Conservation (phyloP, 371 early-diverging fungal genomes). For the Syncephalastrum racemosum region DNA sequence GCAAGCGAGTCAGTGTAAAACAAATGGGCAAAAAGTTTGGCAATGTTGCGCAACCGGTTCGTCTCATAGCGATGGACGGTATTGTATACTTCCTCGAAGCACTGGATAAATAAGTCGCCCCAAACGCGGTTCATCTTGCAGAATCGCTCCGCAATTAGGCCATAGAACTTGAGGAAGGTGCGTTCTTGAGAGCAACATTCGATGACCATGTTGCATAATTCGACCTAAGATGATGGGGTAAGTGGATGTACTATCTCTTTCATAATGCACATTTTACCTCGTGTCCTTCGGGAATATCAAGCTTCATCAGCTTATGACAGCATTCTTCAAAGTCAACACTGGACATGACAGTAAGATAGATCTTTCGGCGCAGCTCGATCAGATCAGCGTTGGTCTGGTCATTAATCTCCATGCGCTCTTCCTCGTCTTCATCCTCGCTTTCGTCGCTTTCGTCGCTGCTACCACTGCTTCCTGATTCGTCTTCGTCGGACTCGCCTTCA, state of each 20-base stretch:
- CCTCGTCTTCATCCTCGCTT: conserved; percentile 38
- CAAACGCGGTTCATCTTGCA: conserved; percentile 82
- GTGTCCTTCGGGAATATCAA: conserved; percentile 81
- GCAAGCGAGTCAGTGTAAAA: conserved; percentile 84
- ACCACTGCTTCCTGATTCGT: conserved; percentile 50
- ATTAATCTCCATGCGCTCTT: conserved; percentile 68
- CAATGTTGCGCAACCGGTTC: conserved; percentile 90
- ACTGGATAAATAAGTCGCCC: conserved; percentile 71
- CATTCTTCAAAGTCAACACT: conserved; percentile 95
- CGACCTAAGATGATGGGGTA: conserved; percentile 49
- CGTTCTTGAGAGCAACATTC: conserved; percentile 97
- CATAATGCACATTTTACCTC: conserved; percentile 47
- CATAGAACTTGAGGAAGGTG: conserved; percentile 92
- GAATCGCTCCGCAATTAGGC: conserved; percentile 93
- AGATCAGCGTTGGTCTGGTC: conserved; percentile 91
- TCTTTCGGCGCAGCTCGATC: conserved; percentile 86
- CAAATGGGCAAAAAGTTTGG: conserved; percentile 90
- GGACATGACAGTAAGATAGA: conserved; percentile 97
- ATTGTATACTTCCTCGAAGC: conserved; percentile 85
- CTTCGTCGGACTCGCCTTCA: conserved; percentile 68
- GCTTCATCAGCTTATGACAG: conserved; percentile 90
- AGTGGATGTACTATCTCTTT: conserved; percentile 2
- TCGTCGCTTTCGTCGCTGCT: conserved; percentile 59
- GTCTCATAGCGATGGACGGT: conserved; percentile 95
- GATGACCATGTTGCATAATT: conserved; percentile 94